Percentiles rank a stretch among this genome's conserved stretches.
These are phyloP conservation scores for Bretschneidera sinensis DNA, from an alignment of 345 rosid genomes.

Conservation along the genomic window DNA sequence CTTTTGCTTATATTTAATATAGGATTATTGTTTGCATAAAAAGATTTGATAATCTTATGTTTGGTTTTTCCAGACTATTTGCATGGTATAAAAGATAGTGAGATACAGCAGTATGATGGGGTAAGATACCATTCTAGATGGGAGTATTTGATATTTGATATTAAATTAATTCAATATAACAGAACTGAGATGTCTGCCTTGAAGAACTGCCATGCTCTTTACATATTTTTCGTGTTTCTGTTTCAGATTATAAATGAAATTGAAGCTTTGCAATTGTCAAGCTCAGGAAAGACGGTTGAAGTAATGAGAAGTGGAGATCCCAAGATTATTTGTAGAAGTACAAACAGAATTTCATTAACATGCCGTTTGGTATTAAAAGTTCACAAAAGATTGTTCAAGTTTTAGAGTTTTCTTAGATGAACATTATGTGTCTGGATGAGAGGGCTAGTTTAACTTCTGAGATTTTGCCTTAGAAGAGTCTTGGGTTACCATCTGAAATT, in stretches of 20 bases:
- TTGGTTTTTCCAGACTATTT: constrained; percentile 57
- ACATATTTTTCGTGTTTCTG: background rate
- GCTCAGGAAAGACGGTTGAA: constrained; percentile 22
- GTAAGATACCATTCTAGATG: constrained; percentile 28
- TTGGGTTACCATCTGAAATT: too few relatives aligned
- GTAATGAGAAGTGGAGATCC: constrained; percentile 16
- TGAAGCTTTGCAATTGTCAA: constrained; percentile 25
- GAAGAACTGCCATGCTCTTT: background rate
- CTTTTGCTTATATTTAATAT: background rate
- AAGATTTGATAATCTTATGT: background rate
- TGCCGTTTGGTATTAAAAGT: constrained; percentile 76
- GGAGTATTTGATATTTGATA: background rate
- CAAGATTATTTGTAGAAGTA: constrained; percentile 40
- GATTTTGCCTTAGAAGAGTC: too few relatives aligned
- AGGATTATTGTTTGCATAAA: background rate
- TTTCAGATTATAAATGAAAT: constrained; percentile 46
- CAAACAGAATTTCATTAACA: constrained; percentile 60
- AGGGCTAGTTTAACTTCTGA: too few relatives aligned
- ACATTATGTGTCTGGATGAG: too few relatives aligned
- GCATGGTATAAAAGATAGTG: constrained; percentile 67
- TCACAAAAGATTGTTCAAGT: constrained; percentile 64
- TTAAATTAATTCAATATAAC: background rate
- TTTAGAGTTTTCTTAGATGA: constrained; percentile 19
- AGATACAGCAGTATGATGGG: constrained; percentile 39
- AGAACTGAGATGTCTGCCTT: background rate